Conservation (phyloP, 2,329 filamentous ascomycete species). For the Exophiala sideris region DNA sequence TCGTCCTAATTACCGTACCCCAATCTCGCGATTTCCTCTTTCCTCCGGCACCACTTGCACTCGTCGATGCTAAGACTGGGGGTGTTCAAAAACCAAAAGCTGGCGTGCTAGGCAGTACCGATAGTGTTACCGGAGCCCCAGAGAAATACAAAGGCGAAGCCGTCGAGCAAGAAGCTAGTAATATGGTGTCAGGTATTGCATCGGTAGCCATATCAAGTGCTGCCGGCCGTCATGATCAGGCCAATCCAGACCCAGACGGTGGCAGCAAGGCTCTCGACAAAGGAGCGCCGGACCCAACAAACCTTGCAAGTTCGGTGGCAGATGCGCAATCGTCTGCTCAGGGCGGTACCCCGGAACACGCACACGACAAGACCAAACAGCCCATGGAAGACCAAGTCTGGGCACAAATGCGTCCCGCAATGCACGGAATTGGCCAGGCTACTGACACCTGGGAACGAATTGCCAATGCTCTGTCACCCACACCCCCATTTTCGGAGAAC, state of each 20-base stretch:
- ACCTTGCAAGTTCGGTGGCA: conserved; percentile 52
- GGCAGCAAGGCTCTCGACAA: conserved; percentile 45
- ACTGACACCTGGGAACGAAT: conserved; percentile 63
- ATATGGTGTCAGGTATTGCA: conserved; percentile 72
- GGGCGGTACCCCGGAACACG: conserved; percentile 49
- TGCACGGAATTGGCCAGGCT: conserved; percentile 61
- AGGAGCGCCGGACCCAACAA: conserved; percentile 59
- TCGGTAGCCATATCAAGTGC: conserved; percentile 71
- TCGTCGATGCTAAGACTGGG: conserved; percentile 67
- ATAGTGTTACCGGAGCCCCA: conserved; percentile 75
- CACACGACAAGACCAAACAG: conserved; percentile 73
- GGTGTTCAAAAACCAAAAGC: conserved; percentile 74
- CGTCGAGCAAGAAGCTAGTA: conserved; percentile 77
- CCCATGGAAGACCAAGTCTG: conserved; percentile 75
- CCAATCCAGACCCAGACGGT: conserved; percentile 50
- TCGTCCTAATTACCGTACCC: conserved; percentile 65
- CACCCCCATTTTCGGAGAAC: conserved; percentile 57
- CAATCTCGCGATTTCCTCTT: conserved; percentile 63
- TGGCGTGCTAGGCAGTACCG: conserved; percentile 70
- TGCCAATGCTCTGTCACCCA: conserved; percentile 60
- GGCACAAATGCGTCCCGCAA: conserved; percentile 69
- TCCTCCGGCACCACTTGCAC: conserved; percentile 70
- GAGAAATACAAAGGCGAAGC: conserved; percentile 82
- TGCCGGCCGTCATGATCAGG: conserved; percentile 71
- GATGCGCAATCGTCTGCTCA: conserved; percentile 53